Evolutionary conservation across 768 basidiomycete species (phyloP).

Genomic region (Rhodotorula babjevae): DNA sequence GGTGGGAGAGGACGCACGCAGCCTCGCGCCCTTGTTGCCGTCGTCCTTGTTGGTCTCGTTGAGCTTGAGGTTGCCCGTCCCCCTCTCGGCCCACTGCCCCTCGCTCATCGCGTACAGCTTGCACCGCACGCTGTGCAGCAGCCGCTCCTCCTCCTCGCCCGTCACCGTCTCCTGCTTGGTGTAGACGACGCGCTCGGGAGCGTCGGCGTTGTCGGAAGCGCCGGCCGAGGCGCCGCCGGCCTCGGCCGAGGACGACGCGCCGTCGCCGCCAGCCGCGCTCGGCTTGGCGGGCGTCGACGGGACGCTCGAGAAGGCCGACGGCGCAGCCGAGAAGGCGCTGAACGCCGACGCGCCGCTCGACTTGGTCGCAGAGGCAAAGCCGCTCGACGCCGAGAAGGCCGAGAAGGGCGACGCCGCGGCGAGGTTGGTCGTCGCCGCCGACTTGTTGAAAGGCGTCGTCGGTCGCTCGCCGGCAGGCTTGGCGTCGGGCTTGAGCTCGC

Average conservation of each 20-base stretch:
- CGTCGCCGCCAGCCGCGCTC: not conserved
- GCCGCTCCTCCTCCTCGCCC: constrained; percentile 39
- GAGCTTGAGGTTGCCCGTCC: constrained; percentile 35
- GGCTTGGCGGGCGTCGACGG: constrained; percentile 9
- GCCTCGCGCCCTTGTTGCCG: constrained; percentile 23
- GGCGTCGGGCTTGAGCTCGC: not conserved
- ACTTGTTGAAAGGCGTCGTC: constrained; percentile 14
- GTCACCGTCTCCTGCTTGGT: constrained; percentile 36
- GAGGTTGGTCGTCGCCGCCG: constrained; percentile 16
- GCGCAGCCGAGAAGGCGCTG: constrained; percentile 19
- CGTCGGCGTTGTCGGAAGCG: constrained; percentile 8
- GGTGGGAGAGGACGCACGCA: constrained; percentile 23
- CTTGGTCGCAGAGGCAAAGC: constrained; percentile 20
- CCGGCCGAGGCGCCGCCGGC: not conserved
- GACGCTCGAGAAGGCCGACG: constrained; percentile 31
- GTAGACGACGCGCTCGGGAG: constrained; percentile 10
- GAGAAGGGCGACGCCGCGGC: constrained; percentile 26
- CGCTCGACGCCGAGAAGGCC: constrained; percentile 32
- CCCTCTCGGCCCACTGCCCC: constrained; percentile 38
- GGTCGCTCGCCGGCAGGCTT: not conserved
- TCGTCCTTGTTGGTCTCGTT: constrained; percentile 19
- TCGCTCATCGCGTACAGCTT: constrained; percentile 39
- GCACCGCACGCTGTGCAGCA: constrained; percentile 26
- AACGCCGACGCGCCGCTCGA: not conserved
- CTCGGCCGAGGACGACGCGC: not conserved